Percentiles rank a stretch among this genome's conserved stretches.
Conservation (phyloP, 2,329 filamentous ascomycete species). For the Pseudonectria buxi region DNA sequence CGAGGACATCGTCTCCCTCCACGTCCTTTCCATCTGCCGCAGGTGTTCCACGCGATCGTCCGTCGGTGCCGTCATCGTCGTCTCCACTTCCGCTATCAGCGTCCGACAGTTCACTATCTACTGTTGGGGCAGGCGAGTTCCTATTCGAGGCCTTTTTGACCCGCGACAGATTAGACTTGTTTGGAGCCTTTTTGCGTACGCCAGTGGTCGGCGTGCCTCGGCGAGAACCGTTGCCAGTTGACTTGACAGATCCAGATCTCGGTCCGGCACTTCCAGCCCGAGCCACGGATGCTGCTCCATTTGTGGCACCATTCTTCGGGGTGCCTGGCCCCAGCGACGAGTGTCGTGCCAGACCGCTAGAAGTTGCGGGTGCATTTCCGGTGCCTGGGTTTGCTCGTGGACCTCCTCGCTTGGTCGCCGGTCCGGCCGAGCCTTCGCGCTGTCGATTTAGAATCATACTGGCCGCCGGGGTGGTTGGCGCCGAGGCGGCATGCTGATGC, state of each 20-base stretch:
- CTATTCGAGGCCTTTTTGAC: conserved; percentile 53
- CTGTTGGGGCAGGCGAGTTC: conserved; percentile 56
- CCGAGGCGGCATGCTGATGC: conserved; percentile 48
- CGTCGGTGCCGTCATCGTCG: conserved; percentile 38
- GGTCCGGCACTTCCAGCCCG: conserved; percentile 56
- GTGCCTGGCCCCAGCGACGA: conserved; percentile 58
- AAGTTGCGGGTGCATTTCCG: conserved; percentile 42
- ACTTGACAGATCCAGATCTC: conserved; percentile 42
- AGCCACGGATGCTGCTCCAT: conserved; percentile 28
- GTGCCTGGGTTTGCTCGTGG: conserved; percentile 42
- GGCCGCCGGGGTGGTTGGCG: conserved; percentile 54
- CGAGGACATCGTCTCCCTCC: conserved; percentile 48
- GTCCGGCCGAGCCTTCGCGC: conserved; percentile 53
- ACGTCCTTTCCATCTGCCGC: conserved; percentile 30
- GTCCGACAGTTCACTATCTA: conserved; percentile 59
- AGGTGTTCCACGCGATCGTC: conserved; percentile 27
- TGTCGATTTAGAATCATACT: conserved; percentile 53
- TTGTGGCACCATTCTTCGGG: conserved; percentile 38
- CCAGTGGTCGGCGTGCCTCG: conserved; percentile 41
- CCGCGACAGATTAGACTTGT: conserved; percentile 56
- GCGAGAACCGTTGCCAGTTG: conserved; percentile 31
- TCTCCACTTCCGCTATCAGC: conserved; percentile 50
- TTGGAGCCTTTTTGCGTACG: conserved; percentile 43
- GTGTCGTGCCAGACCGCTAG: conserved; percentile 55
- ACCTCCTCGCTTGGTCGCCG: conserved; percentile 45